phyloP scores from a whole-genome alignment of 163 green algal genomes.

The Chloromonas sp. region DNA sequence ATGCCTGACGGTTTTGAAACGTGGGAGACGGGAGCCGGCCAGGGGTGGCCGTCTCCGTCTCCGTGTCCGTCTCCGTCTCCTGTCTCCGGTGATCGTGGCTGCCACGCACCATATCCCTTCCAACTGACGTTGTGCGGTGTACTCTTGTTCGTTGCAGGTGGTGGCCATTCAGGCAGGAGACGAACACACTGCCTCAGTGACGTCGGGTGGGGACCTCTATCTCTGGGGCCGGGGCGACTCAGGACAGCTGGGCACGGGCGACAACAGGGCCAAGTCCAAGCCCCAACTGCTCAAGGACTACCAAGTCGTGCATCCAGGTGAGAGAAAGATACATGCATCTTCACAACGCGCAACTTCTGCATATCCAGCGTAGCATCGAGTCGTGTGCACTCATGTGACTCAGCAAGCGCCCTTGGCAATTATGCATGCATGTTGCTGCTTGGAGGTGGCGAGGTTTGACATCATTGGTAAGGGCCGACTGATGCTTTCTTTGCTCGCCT shows the following conservation, averaged over 20 bases:
- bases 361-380: not conserved
- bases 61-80: too few species aligned
- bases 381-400: not conserved
- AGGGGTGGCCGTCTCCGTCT: too few species aligned
- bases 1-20: too few species aligned
- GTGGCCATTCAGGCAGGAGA: slow-evolving; percentile 64
- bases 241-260: slow-evolving; percentile 69
- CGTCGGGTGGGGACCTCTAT: slow-evolving; percentile 48
- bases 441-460: too few species aligned
- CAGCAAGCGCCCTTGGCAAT: not conserved
- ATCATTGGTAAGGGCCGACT: not conserved
- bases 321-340: not conserved
- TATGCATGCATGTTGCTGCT: too few species aligned
- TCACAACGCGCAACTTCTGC: not conserved
- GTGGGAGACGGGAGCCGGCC: too few species aligned
- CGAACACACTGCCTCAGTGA: slow-evolving; percentile 59
- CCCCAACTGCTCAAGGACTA: slow-evolving; percentile 50
- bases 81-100: too few species aligned
- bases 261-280: slow-evolving; percentile 48
- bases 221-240: slow-evolving; percentile 76
- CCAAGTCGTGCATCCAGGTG: slow-evolving; percentile 56
- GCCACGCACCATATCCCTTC: too few species aligned
- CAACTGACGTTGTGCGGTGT: too few species aligned
- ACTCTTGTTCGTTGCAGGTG: slow-evolving; percentile 7
- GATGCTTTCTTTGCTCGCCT: not conserved